phyloP scores from a whole-genome alignment of 108 stramenopile species.

The Aurantiochytrium sp. region DNA sequence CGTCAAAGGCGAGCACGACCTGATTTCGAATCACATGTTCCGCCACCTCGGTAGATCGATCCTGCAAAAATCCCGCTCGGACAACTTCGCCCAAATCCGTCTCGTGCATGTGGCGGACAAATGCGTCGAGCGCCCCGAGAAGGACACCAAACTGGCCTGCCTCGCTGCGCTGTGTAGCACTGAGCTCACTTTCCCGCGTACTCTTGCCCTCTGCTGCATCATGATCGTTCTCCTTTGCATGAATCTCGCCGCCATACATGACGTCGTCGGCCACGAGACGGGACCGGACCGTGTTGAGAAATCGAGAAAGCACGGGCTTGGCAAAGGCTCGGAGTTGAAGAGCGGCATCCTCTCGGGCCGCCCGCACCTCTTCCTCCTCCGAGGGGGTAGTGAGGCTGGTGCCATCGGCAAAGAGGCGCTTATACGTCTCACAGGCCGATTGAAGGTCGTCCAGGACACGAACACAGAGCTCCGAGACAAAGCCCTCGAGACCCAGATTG shows the following conservation, averaged over 20 bases:
- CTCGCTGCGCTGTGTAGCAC: neutral
- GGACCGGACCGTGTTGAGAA: neutral
- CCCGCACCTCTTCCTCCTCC: neutral
- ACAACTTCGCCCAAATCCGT: neutral
- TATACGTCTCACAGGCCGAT: neutral
- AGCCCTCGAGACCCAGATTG: neutral
- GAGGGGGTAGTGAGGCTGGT: too few relatives aligned
- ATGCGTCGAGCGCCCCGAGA: neutral
- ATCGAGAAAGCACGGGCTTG: neutral
- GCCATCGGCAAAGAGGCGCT: neutral
- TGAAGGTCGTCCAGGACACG: neutral
- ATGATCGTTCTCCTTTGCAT: too few relatives aligned
- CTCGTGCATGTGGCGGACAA: neutral
- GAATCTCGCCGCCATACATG: neutral
- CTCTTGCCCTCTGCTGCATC: neutral
- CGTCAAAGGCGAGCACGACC: neutral
- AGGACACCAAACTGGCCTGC: neutral
- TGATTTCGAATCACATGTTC: constrained; percentile 3
- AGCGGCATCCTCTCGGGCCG: neutral
- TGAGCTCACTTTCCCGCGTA: neutral
- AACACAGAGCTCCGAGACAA: neutral
- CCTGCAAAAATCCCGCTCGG: neutral
- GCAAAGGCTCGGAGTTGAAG: neutral
- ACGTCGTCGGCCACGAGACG: neutral
- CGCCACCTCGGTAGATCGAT: neutral